Conservation (phyloP, 495 filamentous ascomycete genomes). For the Margaritispora aquatica region DNA sequence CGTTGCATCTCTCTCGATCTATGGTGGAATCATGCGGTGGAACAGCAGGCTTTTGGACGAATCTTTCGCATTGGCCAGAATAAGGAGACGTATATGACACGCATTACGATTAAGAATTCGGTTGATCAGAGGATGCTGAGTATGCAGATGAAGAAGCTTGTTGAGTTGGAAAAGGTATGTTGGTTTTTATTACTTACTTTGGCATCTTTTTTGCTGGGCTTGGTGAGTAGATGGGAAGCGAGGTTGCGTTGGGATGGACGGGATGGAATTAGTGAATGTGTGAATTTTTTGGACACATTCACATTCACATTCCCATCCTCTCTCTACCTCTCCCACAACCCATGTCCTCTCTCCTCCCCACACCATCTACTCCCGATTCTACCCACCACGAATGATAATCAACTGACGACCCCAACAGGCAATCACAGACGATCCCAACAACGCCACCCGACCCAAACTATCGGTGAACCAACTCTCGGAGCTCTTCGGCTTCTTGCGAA, state of each 20-base stretch:
- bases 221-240: too few species aligned
- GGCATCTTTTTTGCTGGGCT: too few species aligned
- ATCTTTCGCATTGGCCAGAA: constrained; percentile 58
- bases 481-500: constrained; percentile 20
- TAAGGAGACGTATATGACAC: constrained; percentile 45
- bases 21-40: constrained; percentile 54
- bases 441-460: neutral
- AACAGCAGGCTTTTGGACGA: constrained; percentile 65
- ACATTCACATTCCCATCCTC: too few species aligned
- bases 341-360: neutral
- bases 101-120: constrained; percentile 41
- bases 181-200: neutral
- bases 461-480: constrained; percentile 5
- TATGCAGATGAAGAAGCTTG: constrained; percentile 17
- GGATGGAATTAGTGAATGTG: too few species aligned
- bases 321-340: too few species aligned
- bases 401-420: too few species aligned
- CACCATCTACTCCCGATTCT: too few species aligned
- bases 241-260: too few species aligned
- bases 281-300: too few species aligned
- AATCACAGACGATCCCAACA: neutral
- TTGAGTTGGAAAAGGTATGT: constrained; percentile 4
- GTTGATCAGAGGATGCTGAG: constrained; percentile 45
- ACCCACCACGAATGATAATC: too few species aligned
- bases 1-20: constrained; percentile 52